Base-by-base conservation (phyloP, 2,329 filamentous ascomycete species). In the Gaeumannomyces tritici region DNA sequence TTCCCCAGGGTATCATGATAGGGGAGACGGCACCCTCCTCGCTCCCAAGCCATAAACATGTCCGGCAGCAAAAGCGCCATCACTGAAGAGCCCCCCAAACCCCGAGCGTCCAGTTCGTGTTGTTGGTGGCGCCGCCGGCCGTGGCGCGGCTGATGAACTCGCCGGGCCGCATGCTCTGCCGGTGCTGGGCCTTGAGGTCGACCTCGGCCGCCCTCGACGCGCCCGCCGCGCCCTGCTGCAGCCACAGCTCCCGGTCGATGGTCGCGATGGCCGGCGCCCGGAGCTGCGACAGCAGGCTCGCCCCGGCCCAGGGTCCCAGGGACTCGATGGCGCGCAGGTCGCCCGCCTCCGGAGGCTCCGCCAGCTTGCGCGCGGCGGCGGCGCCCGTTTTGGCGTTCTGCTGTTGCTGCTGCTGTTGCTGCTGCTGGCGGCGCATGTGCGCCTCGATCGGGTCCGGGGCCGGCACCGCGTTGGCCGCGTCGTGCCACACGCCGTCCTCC, bases 231-330 rank as follows among this genome's bases (percentile, higher is more conserved):
- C 90, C 90, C 66, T 90, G 82, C 67, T 85, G 84, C 57, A 87
- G 71, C 80, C 90, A 93, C 42, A 84, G 77, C 8, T 93, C 90
- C 29, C 87, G 79, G 65, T 92, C 89, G 26, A 93, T 77, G 33
- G 87, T 83, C 2, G 88, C 87, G 61, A 90, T 80, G 2, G 89
- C 85, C 47, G 85, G 83, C 4, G 91, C 79, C 63, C 87, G 88
- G 63, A 92, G 76, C 66, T 88, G 84, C 3, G 87, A 83, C 24
- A 89, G 75, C 62, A 93, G 70, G 70, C 89, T 91, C 3, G 86
- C 89, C 13, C 90, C 90, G 26, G 83, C 82, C 89, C 89, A 93
- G 2, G 89, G 77, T 0, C 90, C 90, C 1, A 93, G 74, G 0
- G 87, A 86, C 65, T 90, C 85, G 2, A 91, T 76, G 2, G 82